Conservation (phyloP, 495 filamentous ascomycete genomes). For the Penicillium turbatum region DNA sequence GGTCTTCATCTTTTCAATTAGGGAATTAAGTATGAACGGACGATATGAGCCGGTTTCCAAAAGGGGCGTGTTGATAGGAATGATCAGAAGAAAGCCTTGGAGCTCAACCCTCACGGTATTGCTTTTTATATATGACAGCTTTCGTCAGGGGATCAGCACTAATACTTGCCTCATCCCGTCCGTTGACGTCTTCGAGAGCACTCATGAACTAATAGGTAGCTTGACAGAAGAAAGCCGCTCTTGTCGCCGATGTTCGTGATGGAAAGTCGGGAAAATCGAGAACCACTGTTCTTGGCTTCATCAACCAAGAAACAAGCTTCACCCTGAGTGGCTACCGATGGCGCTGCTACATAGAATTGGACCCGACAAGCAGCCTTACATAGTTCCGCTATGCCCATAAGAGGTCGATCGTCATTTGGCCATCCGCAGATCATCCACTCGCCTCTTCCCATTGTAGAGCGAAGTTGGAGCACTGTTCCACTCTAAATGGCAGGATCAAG, state of each 20-base stretch:
- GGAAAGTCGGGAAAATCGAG: background rate
- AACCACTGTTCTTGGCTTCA: constrained; percentile 8
- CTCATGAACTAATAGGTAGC: background rate
- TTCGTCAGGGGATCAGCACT: background rate
- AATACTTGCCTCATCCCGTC: background rate
- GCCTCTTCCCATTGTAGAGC: background rate
- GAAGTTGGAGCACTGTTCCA: background rate
- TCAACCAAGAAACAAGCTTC: constrained; percentile 9
- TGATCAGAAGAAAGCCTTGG: constrained; percentile 18
- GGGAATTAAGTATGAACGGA: constrained; percentile 27
- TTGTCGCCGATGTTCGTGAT: background rate
- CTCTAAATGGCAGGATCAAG: background rate
- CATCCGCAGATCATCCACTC: constrained; percentile 17
- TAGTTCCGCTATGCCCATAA: constrained; percentile 17
- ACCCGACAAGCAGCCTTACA: background rate
- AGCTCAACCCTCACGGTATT: constrained; percentile 4
- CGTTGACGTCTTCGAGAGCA: background rate
- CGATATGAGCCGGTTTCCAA: constrained; percentile 22
- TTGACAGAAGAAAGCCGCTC: background rate
- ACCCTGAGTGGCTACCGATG: background rate
- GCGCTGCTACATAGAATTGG: constrained; percentile 5
- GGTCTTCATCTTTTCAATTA: constrained; percentile 26
- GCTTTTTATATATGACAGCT: constrained; percentile 12
- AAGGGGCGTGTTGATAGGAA: constrained; percentile 19
- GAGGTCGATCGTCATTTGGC: constrained; percentile 23